Conservation (phyloP, 768 basidiomycete species). For the Grammothele lineata region DNA sequence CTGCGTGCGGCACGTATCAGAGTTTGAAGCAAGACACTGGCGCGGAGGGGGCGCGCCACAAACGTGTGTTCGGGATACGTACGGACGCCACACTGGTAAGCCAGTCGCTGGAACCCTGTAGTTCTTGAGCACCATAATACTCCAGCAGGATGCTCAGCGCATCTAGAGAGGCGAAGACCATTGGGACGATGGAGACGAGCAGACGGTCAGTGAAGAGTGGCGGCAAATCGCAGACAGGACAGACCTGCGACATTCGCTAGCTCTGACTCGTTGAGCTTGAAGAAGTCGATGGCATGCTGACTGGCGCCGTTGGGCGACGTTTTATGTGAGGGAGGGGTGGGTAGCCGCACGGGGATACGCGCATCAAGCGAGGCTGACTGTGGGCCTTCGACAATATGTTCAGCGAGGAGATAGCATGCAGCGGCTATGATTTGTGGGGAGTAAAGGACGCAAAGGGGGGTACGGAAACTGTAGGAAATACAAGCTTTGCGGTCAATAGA, state of each 20-base stretch:
- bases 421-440: conserved; percentile 67
- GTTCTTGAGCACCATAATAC: conserved; percentile 66
- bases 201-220: not conserved
- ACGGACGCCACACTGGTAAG: conserved; percentile 48
- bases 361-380: conserved; percentile 72
- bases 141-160: conserved; percentile 63
- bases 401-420: conserved; percentile 75
- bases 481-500: not conserved
- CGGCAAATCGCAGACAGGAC: conserved; percentile 3
- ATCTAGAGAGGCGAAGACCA: conserved; percentile 35
- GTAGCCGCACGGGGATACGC: conserved; percentile 71
- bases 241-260: conserved; percentile 58
- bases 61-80: conserved; percentile 23
- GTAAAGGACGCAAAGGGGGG: conserved; percentile 71
- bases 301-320: conserved; percentile 67
- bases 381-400: conserved; percentile 67
- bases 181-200: too few species aligned
- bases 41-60: too few species aligned
- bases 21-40: not conserved
- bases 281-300: conserved; percentile 64
- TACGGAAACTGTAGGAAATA: conserved; percentile 59
- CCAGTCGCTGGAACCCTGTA: conserved; percentile 30
- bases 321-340: conserved; percentile 77
- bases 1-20: conserved; percentile 11
- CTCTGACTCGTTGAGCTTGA: conserved; percentile 58